A percentile compares a stretch with the other conserved stretches of the same genome.
phyloP scores from a whole-genome alignment of 106 monocot genomes.

The Allium fistulosum region DNA sequence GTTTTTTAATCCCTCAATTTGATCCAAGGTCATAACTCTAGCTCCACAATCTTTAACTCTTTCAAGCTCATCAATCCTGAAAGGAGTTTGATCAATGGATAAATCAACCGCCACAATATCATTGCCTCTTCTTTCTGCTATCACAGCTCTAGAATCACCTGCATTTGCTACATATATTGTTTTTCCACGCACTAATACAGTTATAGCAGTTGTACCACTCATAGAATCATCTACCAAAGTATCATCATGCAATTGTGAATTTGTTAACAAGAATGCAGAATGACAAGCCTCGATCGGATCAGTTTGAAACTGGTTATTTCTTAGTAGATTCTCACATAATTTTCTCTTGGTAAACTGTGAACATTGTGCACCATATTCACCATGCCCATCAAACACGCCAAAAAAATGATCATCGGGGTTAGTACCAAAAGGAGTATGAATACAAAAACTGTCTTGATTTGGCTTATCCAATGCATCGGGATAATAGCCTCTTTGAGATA shows the following conservation, averaged over 20 bases:
- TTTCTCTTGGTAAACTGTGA: conserved; percentile 83
- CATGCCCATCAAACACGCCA: conserved; percentile 98
- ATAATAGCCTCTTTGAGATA: conserved; percentile 98
- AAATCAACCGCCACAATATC: conserved; percentile 74
- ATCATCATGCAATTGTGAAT: conserved; percentile 76
- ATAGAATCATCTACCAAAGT: conserved; percentile 78
- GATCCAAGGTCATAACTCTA: conserved; percentile 88
- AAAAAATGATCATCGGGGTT: conserved; percentile 91
- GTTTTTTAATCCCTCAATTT: conserved; percentile 89
- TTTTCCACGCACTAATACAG: conserved; percentile 66
- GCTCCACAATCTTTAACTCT: conserved; percentile 94
- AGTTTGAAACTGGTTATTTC: conserved; percentile 43
- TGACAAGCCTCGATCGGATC: conserved; percentile 68
- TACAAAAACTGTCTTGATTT: conserved; percentile 88
- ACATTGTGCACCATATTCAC: conserved; percentile 86
- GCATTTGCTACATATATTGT: conserved; percentile 84
- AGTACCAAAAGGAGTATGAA: conserved; percentile 85
- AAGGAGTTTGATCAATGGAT: conserved; percentile 94
- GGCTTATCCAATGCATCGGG: conserved; percentile 87
- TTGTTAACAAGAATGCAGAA: conserved; percentile 66
- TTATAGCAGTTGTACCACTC: conserved; percentile 97
- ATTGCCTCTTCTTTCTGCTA: conserved; percentile 66
- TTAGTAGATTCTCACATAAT: conserved; percentile 83
- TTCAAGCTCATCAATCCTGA: conserved; percentile 75
- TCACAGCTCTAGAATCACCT: conserved; percentile 94